Conservation (phyloP, 1,284 basidiomycete genomes). For the Rhodotorula sp. region DNA sequence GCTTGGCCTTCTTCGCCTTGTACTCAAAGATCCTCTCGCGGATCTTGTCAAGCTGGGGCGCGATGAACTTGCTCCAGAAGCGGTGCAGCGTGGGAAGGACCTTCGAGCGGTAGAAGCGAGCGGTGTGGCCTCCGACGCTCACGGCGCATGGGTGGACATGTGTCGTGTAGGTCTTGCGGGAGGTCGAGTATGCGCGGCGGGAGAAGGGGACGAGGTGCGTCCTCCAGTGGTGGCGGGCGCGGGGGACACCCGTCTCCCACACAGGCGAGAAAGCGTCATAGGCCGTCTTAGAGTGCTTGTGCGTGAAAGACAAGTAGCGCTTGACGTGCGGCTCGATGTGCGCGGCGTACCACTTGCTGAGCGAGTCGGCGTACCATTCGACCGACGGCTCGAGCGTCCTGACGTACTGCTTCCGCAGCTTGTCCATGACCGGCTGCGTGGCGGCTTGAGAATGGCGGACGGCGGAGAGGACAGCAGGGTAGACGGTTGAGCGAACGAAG, state of each 20-base stretch:
- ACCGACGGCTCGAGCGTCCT: conserved; percentile 32
- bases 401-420: conserved; percentile 25
- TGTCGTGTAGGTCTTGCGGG: conserved; percentile 31
- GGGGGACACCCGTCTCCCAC: conserved; percentile 28
- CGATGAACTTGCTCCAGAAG: conserved; percentile 43
- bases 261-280: conserved; percentile 14
- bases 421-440: conserved; percentile 19
- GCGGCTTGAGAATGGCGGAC: conserved; percentile 11
- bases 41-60: conserved; percentile 44
- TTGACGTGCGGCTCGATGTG: conserved; percentile 31
- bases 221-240: conserved; percentile 30
- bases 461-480: conserved; percentile 12
- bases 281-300: neutral
- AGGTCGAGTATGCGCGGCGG: conserved; percentile 17
- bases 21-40: conserved; percentile 42
- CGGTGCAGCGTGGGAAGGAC: conserved; percentile 36
- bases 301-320: neutral
- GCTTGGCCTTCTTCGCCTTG: conserved; percentile 33
- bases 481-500: neutral
- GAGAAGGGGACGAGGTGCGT: conserved; percentile 30
- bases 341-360: conserved; percentile 27
- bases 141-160: conserved; percentile 38
- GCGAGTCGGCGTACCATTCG: conserved; percentile 35
- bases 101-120: conserved; percentile 21
- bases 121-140: conserved; percentile 10